Evolutionary conservation across 2,329 filamentous ascomycete genomes (phyloP).

Genomic region (Pestalotiopsis sp.): DNA sequence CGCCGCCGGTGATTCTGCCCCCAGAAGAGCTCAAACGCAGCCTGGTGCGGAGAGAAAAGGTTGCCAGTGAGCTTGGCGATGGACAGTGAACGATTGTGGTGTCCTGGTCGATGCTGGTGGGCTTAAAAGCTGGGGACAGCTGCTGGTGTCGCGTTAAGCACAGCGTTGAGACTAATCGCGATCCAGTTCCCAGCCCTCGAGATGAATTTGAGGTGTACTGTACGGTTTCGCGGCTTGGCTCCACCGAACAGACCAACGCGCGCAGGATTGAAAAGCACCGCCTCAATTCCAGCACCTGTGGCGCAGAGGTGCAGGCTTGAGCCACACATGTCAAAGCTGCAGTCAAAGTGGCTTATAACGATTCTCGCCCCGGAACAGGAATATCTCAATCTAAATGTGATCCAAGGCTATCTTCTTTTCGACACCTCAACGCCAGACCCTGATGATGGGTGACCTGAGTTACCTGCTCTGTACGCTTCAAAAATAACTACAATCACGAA

Average conservation of each 20-base stretch:
- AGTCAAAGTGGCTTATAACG: too few species aligned
- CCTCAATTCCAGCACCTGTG: not conserved
- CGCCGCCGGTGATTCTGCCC: not conserved
- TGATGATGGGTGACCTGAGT: too few species aligned
- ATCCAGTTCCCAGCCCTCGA: not conserved
- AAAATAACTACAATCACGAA: too few species aligned
- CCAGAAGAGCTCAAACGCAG: not conserved
- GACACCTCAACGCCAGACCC: too few species aligned
- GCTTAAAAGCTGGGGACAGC: not conserved
- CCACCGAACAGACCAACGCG: not conserved
- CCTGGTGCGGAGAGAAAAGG: not conserved
- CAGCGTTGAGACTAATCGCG: not conserved
- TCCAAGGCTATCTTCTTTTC: too few species aligned
- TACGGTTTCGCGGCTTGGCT: not conserved
- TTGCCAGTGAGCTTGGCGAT: not conserved
- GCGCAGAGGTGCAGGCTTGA: not conserved
- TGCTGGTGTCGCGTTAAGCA: constrained; percentile 4
- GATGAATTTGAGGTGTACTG: not conserved
- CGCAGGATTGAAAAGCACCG: not conserved
- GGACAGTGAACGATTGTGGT: not conserved
- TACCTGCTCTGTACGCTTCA: too few species aligned
- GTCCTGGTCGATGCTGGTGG: not conserved
- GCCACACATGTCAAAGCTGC: too few species aligned
- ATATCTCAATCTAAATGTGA: too few species aligned
- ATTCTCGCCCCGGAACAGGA: too few species aligned